Percentiles rank a stretch among this genome's conserved stretches.
Evolutionary conservation across 148 eudicot genomes (phyloP).

Genomic region (Gaultheria prostrata): DNA sequence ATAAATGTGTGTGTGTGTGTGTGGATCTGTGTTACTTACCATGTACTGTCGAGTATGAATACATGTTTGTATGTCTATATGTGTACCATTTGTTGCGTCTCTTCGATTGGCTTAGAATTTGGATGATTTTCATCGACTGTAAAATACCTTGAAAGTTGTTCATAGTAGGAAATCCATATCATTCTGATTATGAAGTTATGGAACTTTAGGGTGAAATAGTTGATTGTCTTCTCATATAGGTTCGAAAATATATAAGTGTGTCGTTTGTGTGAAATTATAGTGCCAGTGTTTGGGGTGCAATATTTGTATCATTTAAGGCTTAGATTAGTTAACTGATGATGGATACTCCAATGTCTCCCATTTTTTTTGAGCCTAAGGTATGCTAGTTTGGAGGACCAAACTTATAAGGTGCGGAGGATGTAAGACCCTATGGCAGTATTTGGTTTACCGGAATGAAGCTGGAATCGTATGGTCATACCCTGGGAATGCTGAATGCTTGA

Average conservation of each 20-base stretch:
- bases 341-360: neutral
- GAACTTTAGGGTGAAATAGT: neutral
- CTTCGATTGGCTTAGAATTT: too few relatives aligned
- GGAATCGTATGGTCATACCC: too few relatives aligned
- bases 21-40: too few relatives aligned
- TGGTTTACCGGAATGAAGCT: too few relatives aligned
- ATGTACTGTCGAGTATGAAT: too few relatives aligned
- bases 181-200: neutral
- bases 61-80: too few relatives aligned
- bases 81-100: too few relatives aligned
- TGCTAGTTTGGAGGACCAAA: neutral
- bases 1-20: too few relatives aligned
- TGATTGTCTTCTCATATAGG: neutral
- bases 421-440: too few relatives aligned
- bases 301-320: neutral
- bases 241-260: neutral
- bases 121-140: too few relatives aligned
- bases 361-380: too few relatives aligned
- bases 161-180: neutral
- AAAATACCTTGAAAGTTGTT: neutral
- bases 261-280: neutral
- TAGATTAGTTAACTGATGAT: neutral
- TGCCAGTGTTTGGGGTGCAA: neutral
- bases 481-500: too few relatives aligned
- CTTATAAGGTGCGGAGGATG: neutral